Evolutionary conservation across 805 yeast genomes (phyloP), one percentile per base, ranked within the genome.

Genomic region (Kazachstania bromeliacearum): DNA sequence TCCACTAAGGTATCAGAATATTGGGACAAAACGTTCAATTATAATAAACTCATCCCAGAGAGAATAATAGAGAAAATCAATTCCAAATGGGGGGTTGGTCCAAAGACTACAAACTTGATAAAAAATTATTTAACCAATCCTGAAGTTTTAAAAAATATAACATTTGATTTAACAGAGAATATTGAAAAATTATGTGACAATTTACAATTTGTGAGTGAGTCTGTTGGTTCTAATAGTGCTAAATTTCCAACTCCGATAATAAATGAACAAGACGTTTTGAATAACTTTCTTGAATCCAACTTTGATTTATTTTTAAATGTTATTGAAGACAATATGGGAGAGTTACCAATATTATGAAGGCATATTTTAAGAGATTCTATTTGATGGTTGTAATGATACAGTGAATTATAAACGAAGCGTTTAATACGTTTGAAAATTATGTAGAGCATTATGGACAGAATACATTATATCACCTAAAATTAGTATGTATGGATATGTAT

Each of bases 41-140:
- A 30, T 5, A 27, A 28, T 4, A 41, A 35, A n/a, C n/a, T n/a
- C n/a, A 39, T 37, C 24, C 38, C 42, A 7, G 42, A 38, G 18
- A 38, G 36, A 12, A 41, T 47, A 3, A 22, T 39, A 3, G 37
- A 38, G 12, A 42, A 42, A 24, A 18, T 50, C 4, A 32, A 35
- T 18, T 33, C 45, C 36, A 50, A 50, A 36, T 50, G 54, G 54
- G 54, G 53, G 7, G 16, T 48, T 9, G 37, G 43, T 13, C 35
- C 41, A 3, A 37, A 38, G 21, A 33, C 37, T 16, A 35, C 42
- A 5, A 28, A 38, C 21, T 35, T 35, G n/a, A 22, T 49, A 4
- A 13, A 34, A 13, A 27, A 40, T 7, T 33, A 44, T 14, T 31
- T 47, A 28, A 41, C 25, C 30, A 42, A 42, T 36, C 40, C 47